phyloP scores from a whole-genome alignment of 2,329 filamentous ascomycete species.

The Furcasterigmium furcatum region DNA sequence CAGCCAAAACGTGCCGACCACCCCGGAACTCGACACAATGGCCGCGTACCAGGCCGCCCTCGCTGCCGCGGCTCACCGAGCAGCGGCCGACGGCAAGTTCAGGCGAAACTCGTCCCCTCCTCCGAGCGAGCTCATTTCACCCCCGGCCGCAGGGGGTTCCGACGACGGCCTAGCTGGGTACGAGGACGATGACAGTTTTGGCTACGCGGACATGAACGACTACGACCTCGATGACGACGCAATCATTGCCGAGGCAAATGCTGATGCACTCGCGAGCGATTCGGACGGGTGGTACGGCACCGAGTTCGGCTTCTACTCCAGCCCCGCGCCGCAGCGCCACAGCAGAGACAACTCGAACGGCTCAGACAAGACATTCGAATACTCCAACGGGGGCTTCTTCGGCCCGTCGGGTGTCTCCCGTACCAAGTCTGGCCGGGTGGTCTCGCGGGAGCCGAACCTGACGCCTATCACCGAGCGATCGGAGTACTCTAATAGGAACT shows the following conservation, averaged over 20 bases:
- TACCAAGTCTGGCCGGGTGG: conserved; percentile 68
- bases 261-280: conserved; percentile 87
- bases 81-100: conserved; percentile 74
- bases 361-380: conserved; percentile 43
- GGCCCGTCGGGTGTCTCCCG: conserved; percentile 70
- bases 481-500: conserved; percentile 94
- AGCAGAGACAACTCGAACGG: conserved; percentile 39
- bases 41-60: conserved; percentile 81
- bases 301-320: conserved; percentile 94
- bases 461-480: conserved; percentile 95
- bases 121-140: conserved; percentile 20
- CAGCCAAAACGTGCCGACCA: conserved; percentile 7
- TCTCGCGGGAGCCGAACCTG: conserved; percentile 82
- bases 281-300: conserved; percentile 92
- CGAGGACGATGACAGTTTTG: conserved; percentile 20
- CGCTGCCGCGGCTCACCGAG: conserved; percentile 75
- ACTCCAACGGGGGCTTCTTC: conserved; percentile 85
- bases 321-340: conserved; percentile 39
- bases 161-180: no score
- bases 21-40: conserved; percentile 23
- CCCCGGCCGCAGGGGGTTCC: no score
- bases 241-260: conserved; percentile 93
- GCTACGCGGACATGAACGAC: conserved; percentile 46
- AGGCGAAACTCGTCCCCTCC: conserved; percentile 51
- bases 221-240: conserved; percentile 77